phyloP scores from a whole-genome alignment of 108 stramenopile genomes.

The Thalassiosira profunda region DNA sequence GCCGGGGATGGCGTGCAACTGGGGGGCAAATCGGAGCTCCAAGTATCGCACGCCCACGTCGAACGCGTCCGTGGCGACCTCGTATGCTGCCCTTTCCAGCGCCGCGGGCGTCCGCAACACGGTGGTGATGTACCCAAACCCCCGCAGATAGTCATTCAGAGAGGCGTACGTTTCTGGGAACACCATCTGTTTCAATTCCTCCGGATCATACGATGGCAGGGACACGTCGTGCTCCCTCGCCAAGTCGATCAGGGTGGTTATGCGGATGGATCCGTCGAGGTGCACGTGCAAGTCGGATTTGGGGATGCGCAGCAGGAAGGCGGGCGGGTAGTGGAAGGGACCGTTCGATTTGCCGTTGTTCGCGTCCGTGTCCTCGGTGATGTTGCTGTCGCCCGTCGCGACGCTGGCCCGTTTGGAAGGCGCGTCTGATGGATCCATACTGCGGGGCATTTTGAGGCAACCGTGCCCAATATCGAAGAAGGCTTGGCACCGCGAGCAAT shows the following conservation, averaged over 20 bases:
- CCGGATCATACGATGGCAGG: conserved; percentile 26
- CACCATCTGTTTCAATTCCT: conserved; percentile 11
- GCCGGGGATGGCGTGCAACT: conserved; percentile 40
- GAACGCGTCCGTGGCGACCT: conserved; percentile 38
- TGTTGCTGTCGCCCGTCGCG: background rate
- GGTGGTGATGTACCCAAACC: conserved; percentile 31
- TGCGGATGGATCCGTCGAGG: conserved; percentile 45
- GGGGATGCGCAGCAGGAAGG: conserved; percentile 39
- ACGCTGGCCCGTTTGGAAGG: too few species aligned
- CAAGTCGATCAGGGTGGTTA: conserved; percentile 33
- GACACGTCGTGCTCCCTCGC: conserved; percentile 12
- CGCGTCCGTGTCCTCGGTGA: background rate
- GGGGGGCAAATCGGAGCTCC: conserved; percentile 38
- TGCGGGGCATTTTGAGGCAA: too few species aligned
- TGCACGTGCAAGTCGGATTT: conserved; percentile 42
- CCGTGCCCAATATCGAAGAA: too few species aligned
- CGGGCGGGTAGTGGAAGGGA: conserved; percentile 6
- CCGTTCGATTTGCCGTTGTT: background rate
- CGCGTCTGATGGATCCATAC: too few species aligned
- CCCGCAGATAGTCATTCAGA: conserved; percentile 31
- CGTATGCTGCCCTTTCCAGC: conserved; percentile 39
- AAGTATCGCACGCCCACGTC: conserved; percentile 36
- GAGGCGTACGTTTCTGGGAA: conserved; percentile 24
- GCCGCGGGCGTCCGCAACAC: conserved; percentile 12
- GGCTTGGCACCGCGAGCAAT: too few species aligned